Evolutionary conservation across 306 rosid genomes (phyloP), one percentile per base, ranked within the genome.

Genomic region (Aeschynomene evenia): DNA sequence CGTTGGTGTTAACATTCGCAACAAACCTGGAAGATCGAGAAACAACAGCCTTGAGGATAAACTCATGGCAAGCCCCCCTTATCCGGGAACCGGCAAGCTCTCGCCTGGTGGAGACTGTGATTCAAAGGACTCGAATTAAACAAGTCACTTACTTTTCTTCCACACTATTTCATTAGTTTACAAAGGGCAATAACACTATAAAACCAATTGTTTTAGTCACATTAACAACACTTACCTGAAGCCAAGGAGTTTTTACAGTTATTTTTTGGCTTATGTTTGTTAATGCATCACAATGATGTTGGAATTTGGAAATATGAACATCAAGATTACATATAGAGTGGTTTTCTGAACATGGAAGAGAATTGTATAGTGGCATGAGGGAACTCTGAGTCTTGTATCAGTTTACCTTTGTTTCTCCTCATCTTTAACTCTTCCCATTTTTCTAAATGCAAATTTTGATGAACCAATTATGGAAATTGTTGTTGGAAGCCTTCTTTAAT

Each of bases 1-100:
- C n/a, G 73, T 86, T 49, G 86, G 87, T 18, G 64, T 70, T 26
- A 78, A 72, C 40, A 26, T 81, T 70, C 77, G 93, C 43, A 74
- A 86, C 43, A 85, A 85, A 64, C 71, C 67, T 15, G 85, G 84
- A 80, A 88, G 71, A 42, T 42, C 11, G 49, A 57, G 70, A 71
- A 64, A 43, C 78, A 39, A 50, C 21, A 20, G 14, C 22, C 57
- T 57, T 7, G 82, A 78, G n/a, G 55, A 49, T 66, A 65, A 22
- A 66, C 26, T n/a, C n/a, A n/a, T 65, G 24, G 57, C 52, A 29
- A 45, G 52, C 54, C 68, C 3, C 7, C 53, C 52, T 48, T 56
- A 15, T 75, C 54, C 56, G 21, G 72, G 49, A 22, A 65, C 33
- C 14, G 20, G 23, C 4, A 34, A 24, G 18, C 61, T 26, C 23